phyloP scores from a whole-genome alignment of 768 basidiomycete genomes.

The Leccinellum albellum region DNA sequence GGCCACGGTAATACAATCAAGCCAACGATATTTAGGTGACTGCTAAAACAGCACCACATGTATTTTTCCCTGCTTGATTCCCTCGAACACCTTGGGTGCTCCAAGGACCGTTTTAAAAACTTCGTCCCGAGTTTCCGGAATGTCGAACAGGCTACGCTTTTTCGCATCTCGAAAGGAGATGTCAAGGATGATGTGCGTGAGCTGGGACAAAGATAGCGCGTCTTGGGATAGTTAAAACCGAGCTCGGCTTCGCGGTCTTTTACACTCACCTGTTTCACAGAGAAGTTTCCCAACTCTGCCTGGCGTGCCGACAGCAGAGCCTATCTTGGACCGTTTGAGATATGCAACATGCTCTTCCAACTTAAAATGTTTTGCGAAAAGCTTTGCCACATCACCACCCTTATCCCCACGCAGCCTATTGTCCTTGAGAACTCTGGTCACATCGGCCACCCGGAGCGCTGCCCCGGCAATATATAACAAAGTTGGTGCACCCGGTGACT shows the following conservation, averaged over 20 bases:
- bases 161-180: slow-evolving; percentile 71
- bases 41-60: slow-evolving; percentile 75
- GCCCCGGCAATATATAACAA: slow-evolving; percentile 81
- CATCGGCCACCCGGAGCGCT: slow-evolving; percentile 90
- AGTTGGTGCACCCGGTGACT: slow-evolving; percentile 79
- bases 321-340: slow-evolving; percentile 80
- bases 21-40: not conserved
- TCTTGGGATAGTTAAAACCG: slow-evolving; percentile 40
- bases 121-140: slow-evolving; percentile 81
- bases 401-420: slow-evolving; percentile 72
- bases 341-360: slow-evolving; percentile 82
- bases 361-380: slow-evolving; percentile 95
- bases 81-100: slow-evolving; percentile 54
- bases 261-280: slow-evolving; percentile 56
- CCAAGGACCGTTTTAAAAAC: slow-evolving; percentile 73
- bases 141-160: slow-evolving; percentile 70
- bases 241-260: not conserved
- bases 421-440: slow-evolving; percentile 70
- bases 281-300: slow-evolving; percentile 85
- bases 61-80: slow-evolving; percentile 67
- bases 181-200: slow-evolving; percentile 84
- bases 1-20: not conserved
- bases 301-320: slow-evolving; percentile 88
- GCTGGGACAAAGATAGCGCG: slow-evolving; percentile 63
- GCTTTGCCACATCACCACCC: slow-evolving; percentile 88